Evolutionary conservation across 2,329 filamentous ascomycete genomes (phyloP).

Genomic region (Cryphonectria carpinicola): DNA sequence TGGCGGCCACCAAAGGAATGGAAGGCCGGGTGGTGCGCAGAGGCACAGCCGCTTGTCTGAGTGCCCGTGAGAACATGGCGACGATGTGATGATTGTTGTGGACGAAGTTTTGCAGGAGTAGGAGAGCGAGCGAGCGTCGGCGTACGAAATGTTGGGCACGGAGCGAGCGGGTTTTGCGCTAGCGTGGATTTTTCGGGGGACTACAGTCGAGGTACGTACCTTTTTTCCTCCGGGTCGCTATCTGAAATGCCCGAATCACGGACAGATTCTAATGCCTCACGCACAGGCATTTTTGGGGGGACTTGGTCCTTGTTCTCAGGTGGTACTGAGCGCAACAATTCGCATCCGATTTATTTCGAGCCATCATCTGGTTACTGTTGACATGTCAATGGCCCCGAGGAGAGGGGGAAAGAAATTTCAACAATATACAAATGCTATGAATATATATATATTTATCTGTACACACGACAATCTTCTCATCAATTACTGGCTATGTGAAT

Average conservation of each 20-base stretch:
- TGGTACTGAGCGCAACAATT: not conserved
- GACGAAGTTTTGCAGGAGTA: constrained; percentile 16
- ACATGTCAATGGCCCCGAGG: not conserved
- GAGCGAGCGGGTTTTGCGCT: constrained; percentile 21
- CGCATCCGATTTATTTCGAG: not conserved
- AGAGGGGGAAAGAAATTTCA: not conserved
- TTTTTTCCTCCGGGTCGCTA: not conserved
- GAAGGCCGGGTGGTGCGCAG: constrained; percentile 54
- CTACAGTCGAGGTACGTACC: not conserved
- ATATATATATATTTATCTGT: not conserved
- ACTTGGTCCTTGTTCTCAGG: not conserved
- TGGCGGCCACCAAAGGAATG: constrained; percentile 51
- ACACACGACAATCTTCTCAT: not conserved
- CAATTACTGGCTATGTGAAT: not conserved
- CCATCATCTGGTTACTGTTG: not conserved
- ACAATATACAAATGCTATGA: not conserved
- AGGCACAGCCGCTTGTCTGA: constrained; percentile 63
- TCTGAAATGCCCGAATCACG: not conserved
- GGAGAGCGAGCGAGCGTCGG: constrained; percentile 22
- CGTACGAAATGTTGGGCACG: constrained; percentile 29
- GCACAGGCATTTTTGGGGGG: not conserved
- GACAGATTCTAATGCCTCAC: not conserved
- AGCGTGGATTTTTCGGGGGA: constrained; percentile 20
- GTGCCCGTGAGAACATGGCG: constrained; percentile 72
- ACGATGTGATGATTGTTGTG: constrained; percentile 21